Conservation (phyloP, 1,284 basidiomycete genomes). For the Exobasidium rhododendri region DNA sequence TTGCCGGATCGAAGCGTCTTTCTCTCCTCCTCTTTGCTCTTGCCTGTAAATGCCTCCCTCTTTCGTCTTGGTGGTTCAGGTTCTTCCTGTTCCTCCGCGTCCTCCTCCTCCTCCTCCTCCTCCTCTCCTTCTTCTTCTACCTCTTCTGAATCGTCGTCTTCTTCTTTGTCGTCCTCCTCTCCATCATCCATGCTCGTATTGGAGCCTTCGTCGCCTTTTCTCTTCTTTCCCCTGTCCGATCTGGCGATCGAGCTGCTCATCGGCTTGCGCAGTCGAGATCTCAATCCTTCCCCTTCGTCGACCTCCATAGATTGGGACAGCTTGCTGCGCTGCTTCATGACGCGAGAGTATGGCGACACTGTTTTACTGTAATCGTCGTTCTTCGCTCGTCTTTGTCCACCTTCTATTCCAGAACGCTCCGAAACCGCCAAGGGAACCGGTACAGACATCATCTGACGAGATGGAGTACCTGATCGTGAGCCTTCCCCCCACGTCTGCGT, state of each 20-base stretch:
- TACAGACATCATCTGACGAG: conserved; percentile 18
- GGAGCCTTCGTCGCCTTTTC: not conserved
- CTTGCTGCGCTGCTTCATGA: conserved; percentile 26
- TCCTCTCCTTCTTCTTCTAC: conserved; percentile 10
- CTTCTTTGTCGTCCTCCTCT: not conserved
- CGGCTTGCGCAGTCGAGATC: not conserved
- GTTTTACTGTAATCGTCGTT: conserved; percentile 1
- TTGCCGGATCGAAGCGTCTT: not conserved
- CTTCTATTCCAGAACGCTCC: conserved; percentile 6
- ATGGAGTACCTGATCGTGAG: conserved; percentile 14
- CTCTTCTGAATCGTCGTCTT: conserved; percentile 9
- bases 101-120: conserved; percentile 19
- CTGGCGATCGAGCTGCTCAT: not conserved
- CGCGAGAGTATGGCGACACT: conserved; percentile 42
- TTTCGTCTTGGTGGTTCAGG: conserved; percentile 7
- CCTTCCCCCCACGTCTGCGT: not conserved
- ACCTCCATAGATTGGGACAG: not conserved
- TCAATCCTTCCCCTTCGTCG: not conserved
- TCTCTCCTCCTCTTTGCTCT: not conserved
- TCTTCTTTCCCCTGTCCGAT: not conserved
- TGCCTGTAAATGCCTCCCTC: not conserved
- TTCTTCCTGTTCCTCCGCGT: conserved; percentile 22
- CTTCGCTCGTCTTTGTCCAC: not conserved
- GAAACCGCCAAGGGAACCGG: conserved; percentile 21
- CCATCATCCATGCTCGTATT: not conserved